Base-by-base conservation (phyloP, 164 flowering plant genomes). In the Nymphaea thermarum region DNA sequence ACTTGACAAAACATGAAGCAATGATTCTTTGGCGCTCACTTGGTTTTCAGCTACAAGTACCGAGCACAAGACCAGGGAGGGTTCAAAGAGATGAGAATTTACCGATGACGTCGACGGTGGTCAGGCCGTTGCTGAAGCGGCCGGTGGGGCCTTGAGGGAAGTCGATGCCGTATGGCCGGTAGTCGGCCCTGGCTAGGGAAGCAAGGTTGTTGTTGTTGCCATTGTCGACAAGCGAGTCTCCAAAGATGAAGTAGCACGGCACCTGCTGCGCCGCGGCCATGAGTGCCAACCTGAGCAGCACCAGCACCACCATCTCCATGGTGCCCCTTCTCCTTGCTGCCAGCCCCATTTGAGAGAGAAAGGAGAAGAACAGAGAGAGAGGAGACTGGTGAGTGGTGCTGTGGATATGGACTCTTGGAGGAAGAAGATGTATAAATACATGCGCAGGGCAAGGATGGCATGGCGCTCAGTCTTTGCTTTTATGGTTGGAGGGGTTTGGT, bases 221-320 rank as follows among this genome's bases (percentile, higher is more conserved):
- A 78, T 86, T 87, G 53, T 90, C 96, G 16, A 87, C 88, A 71
- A 87, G 71, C 0, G 96, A 90, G 68, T 90, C 96, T 2, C 96
- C 96, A 69, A 90, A 90, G 14, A 90, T 82, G 78, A 87, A 90
- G 80, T 82, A 86, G 74, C 88, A 81, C 18, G 91, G 89, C 6
- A 83, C 94, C 70, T 81, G 86, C 6, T 77, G 83, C 0, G 65
- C 79, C 4, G 77, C 80, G 42, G 43, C 41, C 25, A 51, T 75
- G 44, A 11, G 59, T 11, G 11, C 11, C 8, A 41, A 4, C 42
- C n/a, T 51, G 47, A 0, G 44, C 42, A 17, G 67, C 51, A 64
- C 44, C 66, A 65, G 44, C 42, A 53, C 63, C 17, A 70, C 4
- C 53, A 70, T n/a, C 17, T 18, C 16, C 43, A 64, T 44, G 61